Base-by-base conservation (phyloP, 1,139 yeast genomes). In the Diutina rugosa region DNA sequence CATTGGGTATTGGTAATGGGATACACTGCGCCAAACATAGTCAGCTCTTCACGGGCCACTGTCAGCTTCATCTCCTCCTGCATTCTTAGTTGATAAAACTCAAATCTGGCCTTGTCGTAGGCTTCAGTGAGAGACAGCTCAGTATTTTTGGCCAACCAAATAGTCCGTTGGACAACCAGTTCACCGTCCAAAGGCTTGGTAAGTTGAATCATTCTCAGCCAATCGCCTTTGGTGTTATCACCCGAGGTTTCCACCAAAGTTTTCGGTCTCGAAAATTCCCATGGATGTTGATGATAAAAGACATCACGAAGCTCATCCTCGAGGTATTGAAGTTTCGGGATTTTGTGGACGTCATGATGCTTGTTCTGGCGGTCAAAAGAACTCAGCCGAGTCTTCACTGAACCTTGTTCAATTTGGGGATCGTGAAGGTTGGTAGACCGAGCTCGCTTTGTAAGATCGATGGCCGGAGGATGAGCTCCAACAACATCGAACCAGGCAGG, bases 251-350 rank as follows among this genome's bases (percentile, higher is more conserved):
- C 99, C 55, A 90, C 79, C 62, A 93, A 72, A 41, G 83, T 78
- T 67, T 89, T 89, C n/a, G 99, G 97, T 62, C 96, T 81, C 2
- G 99, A 88, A 58, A 91, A 76, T 71, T 93, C 99, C 99, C 99
- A 93, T 12, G 99, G 99, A 69, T 93, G 99, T 68, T 91, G 97
- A 59, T 82, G 84, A 70, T 85, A 93, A 66, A 93, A 93, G 38
- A 87, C 75, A 56, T 80, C 77, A 72, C 99, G 82, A 63, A 93
- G 72, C 63, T 84, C 81, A 70, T 93, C 99, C 70, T 93, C 98
- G 56, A 87, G 73, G 65, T 82, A 90, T 58, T 71, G 72, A 64
- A 93, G 76, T 62, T 82, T 81, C 55, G 86, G 85, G 6, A 90
- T 79, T 59, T 77, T 73, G 64, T 80, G 80, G 45, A 73, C 65